Percentiles rank a stretch among this genome's conserved stretches.
phyloP scores from a whole-genome alignment of 169 alveolate species.

The Plasmodium inui region DNA sequence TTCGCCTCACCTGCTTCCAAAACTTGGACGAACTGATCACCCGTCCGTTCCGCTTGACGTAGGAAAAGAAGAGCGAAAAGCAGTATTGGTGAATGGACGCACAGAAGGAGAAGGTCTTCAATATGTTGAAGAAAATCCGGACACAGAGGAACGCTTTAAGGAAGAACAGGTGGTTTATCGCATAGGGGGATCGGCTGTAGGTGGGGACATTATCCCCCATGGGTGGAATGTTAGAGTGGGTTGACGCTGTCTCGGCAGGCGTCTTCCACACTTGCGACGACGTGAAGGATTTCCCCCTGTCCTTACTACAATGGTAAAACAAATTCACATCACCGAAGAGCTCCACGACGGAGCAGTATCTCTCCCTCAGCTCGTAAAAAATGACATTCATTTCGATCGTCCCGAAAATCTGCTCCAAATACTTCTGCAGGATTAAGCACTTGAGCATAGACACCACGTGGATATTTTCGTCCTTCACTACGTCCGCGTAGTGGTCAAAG shows the following conservation, averaged over 20 bases:
- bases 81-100: constrained; percentile 45
- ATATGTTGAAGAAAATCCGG: constrained; percentile 39
- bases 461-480: constrained; percentile 13
- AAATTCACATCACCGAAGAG: constrained; percentile 56
- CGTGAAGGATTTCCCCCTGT: not conserved
- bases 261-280: not conserved
- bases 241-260: not conserved
- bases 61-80: constrained; percentile 36
- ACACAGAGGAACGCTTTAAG: constrained; percentile 63
- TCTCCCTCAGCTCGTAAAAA: constrained; percentile 60
- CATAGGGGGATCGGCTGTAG: not conserved
- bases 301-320: constrained; percentile 1
- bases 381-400: constrained; percentile 64
- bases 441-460: constrained; percentile 45
- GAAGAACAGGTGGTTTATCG: constrained; percentile 28
- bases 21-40: constrained; percentile 15
- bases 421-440: constrained; percentile 27
- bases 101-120: constrained; percentile 49
- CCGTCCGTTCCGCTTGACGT: constrained; percentile 3
- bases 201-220: not conserved
- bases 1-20: constrained; percentile 65
- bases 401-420: constrained; percentile 49
- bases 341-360: constrained; percentile 62
- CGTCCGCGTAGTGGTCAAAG: constrained; percentile 22
- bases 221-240: not conserved